A percentile compares a stretch with the other conserved stretches of the same genome.
Conservation (phyloP, 106 monocot genomes). For the Dioscorea alata region DNA sequence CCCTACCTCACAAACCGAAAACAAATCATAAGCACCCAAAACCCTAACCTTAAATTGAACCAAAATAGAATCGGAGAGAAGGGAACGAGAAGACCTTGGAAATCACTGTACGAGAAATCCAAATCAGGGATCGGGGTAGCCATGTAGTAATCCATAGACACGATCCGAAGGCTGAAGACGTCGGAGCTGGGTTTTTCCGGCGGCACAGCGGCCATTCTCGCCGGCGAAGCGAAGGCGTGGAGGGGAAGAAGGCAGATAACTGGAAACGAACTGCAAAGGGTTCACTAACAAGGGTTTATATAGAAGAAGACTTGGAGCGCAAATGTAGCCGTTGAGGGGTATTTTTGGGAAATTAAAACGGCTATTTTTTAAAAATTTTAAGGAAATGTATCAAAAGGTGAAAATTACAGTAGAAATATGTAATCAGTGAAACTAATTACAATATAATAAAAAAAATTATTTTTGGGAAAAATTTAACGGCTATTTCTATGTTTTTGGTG, state of each 20-base stretch:
- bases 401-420: too few relatives aligned
- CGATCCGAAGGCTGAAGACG: slow-evolving; percentile 74
- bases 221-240: not conserved
- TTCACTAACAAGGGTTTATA: not conserved
- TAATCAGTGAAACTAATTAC: too few relatives aligned
- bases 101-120: slow-evolving; percentile 65
- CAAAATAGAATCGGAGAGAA: not conserved
- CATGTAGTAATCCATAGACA: slow-evolving; percentile 96
- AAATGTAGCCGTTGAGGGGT: too few relatives aligned
- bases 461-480: too few relatives aligned
- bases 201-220: not conserved
- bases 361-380: not conserved
- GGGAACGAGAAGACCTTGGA: slow-evolving; percentile 36
- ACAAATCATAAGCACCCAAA: not conserved
- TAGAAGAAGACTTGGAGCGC: not conserved
- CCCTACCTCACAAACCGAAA: slow-evolving; percentile 29
- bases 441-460: too few relatives aligned
- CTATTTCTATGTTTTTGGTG: too few relatives aligned
- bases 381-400: not conserved
- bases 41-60: not conserved
- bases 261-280: not conserved
- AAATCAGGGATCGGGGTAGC: slow-evolving; percentile 66
- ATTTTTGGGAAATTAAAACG: not conserved
- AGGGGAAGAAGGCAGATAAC: not conserved
- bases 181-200: not conserved